A percentile compares a stretch with the other conserved stretches of the same genome.
phyloP scores from a whole-genome alignment of 148 eudicot species.

The Pouteria glomerata region DNA sequence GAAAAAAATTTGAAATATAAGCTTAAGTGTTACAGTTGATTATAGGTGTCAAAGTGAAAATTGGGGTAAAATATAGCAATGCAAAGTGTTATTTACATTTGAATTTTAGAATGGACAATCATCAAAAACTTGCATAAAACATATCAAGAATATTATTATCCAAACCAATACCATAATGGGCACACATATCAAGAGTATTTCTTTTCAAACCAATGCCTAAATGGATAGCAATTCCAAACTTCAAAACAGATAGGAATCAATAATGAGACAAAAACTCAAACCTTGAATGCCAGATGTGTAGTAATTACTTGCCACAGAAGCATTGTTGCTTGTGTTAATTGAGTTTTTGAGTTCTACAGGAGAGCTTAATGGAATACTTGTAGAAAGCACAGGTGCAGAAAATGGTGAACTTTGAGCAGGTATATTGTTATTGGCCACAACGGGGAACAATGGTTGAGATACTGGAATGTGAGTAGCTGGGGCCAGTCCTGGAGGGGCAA shows the following conservation, averaged over 20 bases:
- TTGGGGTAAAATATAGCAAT: too few species aligned
- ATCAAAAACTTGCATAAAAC: too few species aligned
- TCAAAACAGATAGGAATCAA: neutral
- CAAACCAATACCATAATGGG: too few species aligned
- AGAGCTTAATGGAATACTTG: slow-evolving; percentile 36
- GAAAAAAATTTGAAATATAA: too few species aligned
- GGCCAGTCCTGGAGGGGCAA: slow-evolving; percentile 62
- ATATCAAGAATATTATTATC: too few species aligned
- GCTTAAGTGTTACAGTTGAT: too few species aligned
- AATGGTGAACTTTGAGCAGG: slow-evolving; percentile 46
- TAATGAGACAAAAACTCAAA: slow-evolving; percentile 14
- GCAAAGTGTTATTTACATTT: too few species aligned
- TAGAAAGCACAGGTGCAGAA: slow-evolving; percentile 40
- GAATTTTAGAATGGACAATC: too few species aligned
- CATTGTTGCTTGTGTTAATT: slow-evolving; percentile 25
- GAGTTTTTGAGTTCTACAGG: slow-evolving; percentile 34
- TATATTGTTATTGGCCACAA: slow-evolving; percentile 47
- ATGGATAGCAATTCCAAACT: neutral
- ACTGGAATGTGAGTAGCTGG: slow-evolving; percentile 56
- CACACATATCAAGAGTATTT: too few species aligned
- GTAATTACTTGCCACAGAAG: slow-evolving; percentile 43
- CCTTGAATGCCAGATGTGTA: slow-evolving; percentile 53
- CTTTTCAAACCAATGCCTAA: too few species aligned
- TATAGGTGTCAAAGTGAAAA: too few species aligned
- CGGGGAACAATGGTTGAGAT: slow-evolving; percentile 97